Evolutionary conservation across 768 basidiomycete species (phyloP).

Genomic region (Cantharellus anzutake): DNA sequence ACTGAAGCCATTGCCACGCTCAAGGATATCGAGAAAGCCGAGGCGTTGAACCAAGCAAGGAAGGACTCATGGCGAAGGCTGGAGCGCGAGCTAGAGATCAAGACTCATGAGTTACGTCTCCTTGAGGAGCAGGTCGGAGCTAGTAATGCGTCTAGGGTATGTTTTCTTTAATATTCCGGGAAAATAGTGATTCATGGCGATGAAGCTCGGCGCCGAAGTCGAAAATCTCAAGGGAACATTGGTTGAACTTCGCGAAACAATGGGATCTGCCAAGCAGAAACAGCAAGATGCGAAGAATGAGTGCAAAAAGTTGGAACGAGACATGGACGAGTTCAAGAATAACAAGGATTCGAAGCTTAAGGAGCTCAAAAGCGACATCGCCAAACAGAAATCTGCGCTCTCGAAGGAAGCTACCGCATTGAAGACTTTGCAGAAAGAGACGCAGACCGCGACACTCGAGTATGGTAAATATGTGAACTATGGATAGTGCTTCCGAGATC

Average conservation of each 20-base stretch:
- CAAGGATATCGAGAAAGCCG: slow-evolving; percentile 33
- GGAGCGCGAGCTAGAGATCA: slow-evolving; percentile 63
- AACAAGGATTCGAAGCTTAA: slow-evolving; percentile 95
- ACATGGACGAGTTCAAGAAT: slow-evolving; percentile 97
- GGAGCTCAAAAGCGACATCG: slow-evolving; percentile 76
- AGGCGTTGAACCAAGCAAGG: slow-evolving; percentile 29
- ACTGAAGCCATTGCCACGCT: slow-evolving; percentile 30
- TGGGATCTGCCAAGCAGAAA: slow-evolving; percentile 52
- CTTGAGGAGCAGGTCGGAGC: slow-evolving; percentile 71
- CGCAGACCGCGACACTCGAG: slow-evolving; percentile 74
- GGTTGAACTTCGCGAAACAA: slow-evolving; percentile 31
- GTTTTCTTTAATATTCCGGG: slow-evolving; percentile 12
- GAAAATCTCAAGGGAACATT: slow-evolving; percentile 50
- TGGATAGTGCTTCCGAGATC: background rate
- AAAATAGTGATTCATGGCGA: background rate
- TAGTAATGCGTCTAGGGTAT: slow-evolving; percentile 76
- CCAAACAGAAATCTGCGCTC: slow-evolving; percentile 58
- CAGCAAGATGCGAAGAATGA: slow-evolving; percentile 62
- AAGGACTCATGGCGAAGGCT: slow-evolving; percentile 43
- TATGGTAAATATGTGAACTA: slow-evolving; percentile 35
- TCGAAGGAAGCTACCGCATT: slow-evolving; percentile 66
- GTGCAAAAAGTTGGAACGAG: slow-evolving; percentile 73
- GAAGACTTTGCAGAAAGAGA: slow-evolving; percentile 77
- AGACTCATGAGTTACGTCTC: slow-evolving; percentile 67
- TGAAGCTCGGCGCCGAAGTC: slow-evolving; percentile 63